Conservation (phyloP, 176 grass and related monocot genomes). For the Dendrocalamus sinicus region DNA sequence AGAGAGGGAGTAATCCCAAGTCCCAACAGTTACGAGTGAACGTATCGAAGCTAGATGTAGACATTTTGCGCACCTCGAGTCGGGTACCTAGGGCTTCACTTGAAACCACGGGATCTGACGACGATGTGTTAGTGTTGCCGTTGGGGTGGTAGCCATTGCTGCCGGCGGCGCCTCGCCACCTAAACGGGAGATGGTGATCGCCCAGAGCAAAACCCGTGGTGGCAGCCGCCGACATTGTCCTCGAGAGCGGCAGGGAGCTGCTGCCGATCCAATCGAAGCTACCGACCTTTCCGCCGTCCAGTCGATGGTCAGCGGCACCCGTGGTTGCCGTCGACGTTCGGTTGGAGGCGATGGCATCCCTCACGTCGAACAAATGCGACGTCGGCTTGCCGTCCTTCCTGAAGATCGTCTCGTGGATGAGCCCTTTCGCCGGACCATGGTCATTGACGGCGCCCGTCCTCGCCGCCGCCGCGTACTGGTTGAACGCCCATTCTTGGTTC, state of each 20-base stretch:
- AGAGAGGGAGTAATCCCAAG: too few species aligned
- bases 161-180: conserved; percentile 31
- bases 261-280: conserved; percentile 39
- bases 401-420: conserved; percentile 81
- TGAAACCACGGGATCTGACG: conserved; percentile 42
- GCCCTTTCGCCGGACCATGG: conserved; percentile 51
- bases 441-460: conserved; percentile 40
- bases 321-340: neutral
- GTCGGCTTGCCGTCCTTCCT: conserved; percentile 62
- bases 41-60: neutral
- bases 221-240: conserved; percentile 34
- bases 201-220: neutral
- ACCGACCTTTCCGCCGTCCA: conserved; percentile 33
- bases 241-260: conserved; percentile 33
- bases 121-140: conserved; percentile 27
- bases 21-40: neutral
- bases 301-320: neutral
- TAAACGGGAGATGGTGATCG: conserved; percentile 11
- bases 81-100: conserved; percentile 43
- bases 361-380: conserved; percentile 57
- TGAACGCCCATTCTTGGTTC: conserved; percentile 73
- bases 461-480: conserved; percentile 39
- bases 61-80: conserved; percentile 36
- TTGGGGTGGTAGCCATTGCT: conserved; percentile 30
- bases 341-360: conserved; percentile 40